Conservation (phyloP, 2,329 filamentous ascomycete genomes). For the Cordyceps fumosorosea region DNA sequence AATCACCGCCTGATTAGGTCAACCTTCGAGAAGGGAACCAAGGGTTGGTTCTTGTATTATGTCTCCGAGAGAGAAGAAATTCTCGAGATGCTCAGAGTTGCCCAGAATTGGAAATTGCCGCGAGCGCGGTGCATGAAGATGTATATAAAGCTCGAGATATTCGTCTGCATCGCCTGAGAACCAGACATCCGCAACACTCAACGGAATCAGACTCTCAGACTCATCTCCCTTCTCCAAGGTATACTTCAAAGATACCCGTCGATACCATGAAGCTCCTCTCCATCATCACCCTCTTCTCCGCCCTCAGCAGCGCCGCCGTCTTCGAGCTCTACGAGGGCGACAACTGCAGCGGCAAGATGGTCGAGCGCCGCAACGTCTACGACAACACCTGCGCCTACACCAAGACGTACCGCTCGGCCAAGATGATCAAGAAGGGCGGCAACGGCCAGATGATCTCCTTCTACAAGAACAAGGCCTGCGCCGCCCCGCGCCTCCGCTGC, state of each 20-base stretch:
- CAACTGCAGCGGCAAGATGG: background rate
- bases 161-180: background rate
- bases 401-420: background rate
- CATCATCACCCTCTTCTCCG: background rate
- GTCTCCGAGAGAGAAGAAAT: background rate
- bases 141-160: background rate
- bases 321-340: background rate
- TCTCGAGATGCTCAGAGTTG: background rate
- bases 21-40: background rate
- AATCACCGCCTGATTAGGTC: background rate
- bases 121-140: background rate
- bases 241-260: background rate
- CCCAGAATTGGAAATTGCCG: background rate
- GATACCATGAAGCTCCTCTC: background rate
- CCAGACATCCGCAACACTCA: background rate
- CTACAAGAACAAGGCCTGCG: background rate
- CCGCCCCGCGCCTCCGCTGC: background rate
- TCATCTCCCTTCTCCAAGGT: background rate
- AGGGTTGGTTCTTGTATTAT: background rate
- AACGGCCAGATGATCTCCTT: background rate
- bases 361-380: background rate
- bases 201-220: no score
- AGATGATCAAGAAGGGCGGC: background rate
- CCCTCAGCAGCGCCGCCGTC: background rate
- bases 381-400: background rate